Percentiles rank a stretch among this genome's conserved stretches.
These are phyloP conservation scores for Cochlearia excelsa DNA, from an alignment of 345 rosid genomes.

Conservation along the genomic window DNA sequence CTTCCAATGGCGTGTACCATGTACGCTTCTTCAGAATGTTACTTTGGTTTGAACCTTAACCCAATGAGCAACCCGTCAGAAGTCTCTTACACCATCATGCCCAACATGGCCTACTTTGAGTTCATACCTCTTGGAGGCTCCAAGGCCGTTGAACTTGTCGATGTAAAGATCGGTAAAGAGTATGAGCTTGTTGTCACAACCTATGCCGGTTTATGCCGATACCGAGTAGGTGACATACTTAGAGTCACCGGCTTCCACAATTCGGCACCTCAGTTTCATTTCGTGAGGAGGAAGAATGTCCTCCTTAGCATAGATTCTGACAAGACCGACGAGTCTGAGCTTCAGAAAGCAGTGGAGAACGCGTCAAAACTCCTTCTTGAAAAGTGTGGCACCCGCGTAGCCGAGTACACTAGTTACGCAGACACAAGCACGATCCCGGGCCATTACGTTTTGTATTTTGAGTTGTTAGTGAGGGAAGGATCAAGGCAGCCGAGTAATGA, in stretches of 20 bases:
- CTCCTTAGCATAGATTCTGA: slow-evolving; percentile 84
- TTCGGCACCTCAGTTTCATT: slow-evolving; percentile 86
- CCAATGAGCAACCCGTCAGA: slow-evolving; percentile 84
- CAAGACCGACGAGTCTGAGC: slow-evolving; percentile 91
- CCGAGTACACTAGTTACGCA: slow-evolving; percentile 88
- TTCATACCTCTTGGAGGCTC: slow-evolving; percentile 60
- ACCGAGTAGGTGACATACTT: slow-evolving; percentile 93
- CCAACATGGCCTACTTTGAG: slow-evolving; percentile 95
- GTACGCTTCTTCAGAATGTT: slow-evolving; percentile 97
- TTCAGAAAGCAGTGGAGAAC: slow-evolving; percentile 71
- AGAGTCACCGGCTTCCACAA: slow-evolving; percentile 89
- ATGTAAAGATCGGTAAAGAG: slow-evolving; percentile 79
- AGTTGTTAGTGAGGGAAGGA: slow-evolving; percentile 53
- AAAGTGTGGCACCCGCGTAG: slow-evolving; percentile 61
- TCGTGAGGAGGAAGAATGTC: slow-evolving; percentile 80
- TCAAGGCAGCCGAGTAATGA: slow-evolving; percentile 45
- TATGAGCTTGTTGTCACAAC: slow-evolving; percentile 91
- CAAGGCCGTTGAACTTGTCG: slow-evolving; percentile 54
- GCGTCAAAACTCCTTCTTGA: slow-evolving; percentile 45
- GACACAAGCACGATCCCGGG: slow-evolving; percentile 82
- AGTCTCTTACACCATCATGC: slow-evolving; percentile 89
- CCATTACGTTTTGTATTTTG: slow-evolving; percentile 92
- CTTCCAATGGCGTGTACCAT: slow-evolving; percentile 86
- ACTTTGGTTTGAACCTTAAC: slow-evolving; percentile 81
- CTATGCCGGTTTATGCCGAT: slow-evolving; percentile 75